Evolutionary conservation across 176 grass and related monocot species (phyloP), one percentile per base, ranked within the genome.

Genomic region (Aegilops bicornis): DNA sequence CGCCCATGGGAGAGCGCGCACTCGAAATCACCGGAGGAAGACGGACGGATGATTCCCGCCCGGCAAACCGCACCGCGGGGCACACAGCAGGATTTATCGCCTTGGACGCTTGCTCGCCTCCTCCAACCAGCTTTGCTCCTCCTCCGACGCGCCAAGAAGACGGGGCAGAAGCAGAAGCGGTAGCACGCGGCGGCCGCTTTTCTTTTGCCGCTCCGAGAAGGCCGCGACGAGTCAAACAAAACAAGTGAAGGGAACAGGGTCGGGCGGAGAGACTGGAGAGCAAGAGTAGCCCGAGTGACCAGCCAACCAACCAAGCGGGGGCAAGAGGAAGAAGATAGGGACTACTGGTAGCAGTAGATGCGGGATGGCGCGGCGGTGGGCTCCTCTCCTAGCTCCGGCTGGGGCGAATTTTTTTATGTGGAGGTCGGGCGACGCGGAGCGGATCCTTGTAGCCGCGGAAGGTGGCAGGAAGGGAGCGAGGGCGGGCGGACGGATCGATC

Each of bases 181-280:
- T 3, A 12, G 42, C 42, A 1, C 5, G 77, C 62, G 48, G 69
- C 64, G 80, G 79, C 4, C 0, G 73, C 73, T 32, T 52, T 54
- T 52, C 1, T 9, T 71, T 80, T 33, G 29, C n/a, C 50, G 32
- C 86, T 81, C 73, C 69, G 43, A 88, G 85, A 81, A 43, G 37
- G 81, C 89, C 82, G 84, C 85, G 85, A 81, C 81, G 75, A 77
- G 81, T 52, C 73, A 76, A 54, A 76, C 7, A 54, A 54, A 76
- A 76, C 73, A 50, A 75, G 72, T 50, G 20, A 68, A 4, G 2
- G 19, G 19, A 73, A 29, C 33, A 8, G 56, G 33, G 0, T 58
- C 20, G 10, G 42, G 23, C 67, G 81, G 35, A 84, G 58, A 83
- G 85, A 33, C 42, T 75, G 23, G 72, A 75, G 67, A 20, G 19